phyloP scores from a whole-genome alignment of 305 asterid species.

The Fraxinus floribunda region DNA sequence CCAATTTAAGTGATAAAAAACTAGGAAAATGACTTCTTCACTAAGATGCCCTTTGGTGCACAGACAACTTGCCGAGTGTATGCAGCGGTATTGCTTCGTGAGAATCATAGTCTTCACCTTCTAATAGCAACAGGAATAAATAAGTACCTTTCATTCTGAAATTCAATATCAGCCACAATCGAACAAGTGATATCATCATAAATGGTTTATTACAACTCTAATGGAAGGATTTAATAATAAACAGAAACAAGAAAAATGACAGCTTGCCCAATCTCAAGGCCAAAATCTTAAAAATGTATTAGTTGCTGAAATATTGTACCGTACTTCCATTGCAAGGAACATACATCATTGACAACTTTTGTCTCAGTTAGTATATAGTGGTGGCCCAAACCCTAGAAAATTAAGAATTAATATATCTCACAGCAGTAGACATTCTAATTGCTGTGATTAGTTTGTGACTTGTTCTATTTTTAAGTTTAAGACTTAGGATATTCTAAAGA shows the following conservation, averaged over 20 bases:
- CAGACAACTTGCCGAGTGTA: slow-evolving; percentile 80
- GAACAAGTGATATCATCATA: neutral
- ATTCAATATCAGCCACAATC: neutral
- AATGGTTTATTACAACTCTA: neutral
- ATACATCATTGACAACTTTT: neutral
- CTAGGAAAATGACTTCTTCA: slow-evolving; percentile 78
- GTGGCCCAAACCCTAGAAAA: neutral
- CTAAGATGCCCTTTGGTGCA: slow-evolving; percentile 89
- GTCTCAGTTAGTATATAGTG: neutral
- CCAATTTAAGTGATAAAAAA: slow-evolving; percentile 79
- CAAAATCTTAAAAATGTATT: neutral
- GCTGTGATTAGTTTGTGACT: neutral
- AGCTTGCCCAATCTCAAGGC: neutral
- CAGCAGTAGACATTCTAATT: neutral
- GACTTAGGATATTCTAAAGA: neutral
- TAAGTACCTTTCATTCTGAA: neutral
- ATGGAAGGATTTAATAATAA: neutral
- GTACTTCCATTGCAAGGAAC: neutral
- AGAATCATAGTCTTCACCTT: slow-evolving; percentile 50
- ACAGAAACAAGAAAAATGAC: neutral
- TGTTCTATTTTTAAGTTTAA: neutral
- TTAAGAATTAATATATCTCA: neutral
- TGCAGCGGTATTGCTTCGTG: slow-evolving; percentile 81
- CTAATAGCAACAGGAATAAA: slow-evolving; percentile 21
- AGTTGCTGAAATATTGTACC: neutral